These are phyloP conservation scores for Solanum phureja DNA, from an alignment of 257 asterid genomes.

Conservation along the genomic window DNA sequence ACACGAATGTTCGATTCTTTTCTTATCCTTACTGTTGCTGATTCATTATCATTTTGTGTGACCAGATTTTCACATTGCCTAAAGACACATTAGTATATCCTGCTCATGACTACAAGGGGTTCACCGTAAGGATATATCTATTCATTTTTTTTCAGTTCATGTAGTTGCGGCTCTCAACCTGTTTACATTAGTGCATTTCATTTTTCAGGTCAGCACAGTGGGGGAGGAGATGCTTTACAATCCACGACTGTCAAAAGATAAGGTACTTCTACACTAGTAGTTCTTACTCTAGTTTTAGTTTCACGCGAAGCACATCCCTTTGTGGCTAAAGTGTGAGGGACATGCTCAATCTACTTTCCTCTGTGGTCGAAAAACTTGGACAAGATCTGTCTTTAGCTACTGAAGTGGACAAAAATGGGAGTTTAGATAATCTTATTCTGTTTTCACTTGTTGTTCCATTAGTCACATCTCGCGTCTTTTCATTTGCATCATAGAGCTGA, in stretches of 20 bases:
- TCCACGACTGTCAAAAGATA: conserved; percentile 81
- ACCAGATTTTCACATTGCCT: conserved; percentile 82
- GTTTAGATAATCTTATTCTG: not conserved
- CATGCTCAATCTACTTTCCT: not conserved
- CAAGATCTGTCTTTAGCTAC: not conserved
- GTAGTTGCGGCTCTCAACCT: not conserved
- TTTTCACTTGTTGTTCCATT: not conserved
- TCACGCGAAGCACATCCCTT: not conserved
- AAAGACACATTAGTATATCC: conserved; percentile 77
- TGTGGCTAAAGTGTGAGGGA: not conserved
- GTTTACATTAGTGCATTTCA: not conserved
- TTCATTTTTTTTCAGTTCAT: not conserved
- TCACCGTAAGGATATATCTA: conserved; percentile 46
- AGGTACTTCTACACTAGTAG: conserved; percentile 30
- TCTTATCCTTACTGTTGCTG: not conserved
- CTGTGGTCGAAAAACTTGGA: not conserved
- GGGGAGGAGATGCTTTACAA: conserved; percentile 80
- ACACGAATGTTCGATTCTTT: not conserved
- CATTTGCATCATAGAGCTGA: not conserved
- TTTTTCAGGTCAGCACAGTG: conserved; percentile 66
- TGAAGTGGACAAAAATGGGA: not conserved
- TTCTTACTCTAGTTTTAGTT: not conserved
- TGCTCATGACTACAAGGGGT: conserved; percentile 97
- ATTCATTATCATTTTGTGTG: not conserved
- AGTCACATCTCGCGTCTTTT: not conserved